Base-by-base conservation (phyloP, 371 early-diverging fungal species). In the Mortierella sp. region DNA sequence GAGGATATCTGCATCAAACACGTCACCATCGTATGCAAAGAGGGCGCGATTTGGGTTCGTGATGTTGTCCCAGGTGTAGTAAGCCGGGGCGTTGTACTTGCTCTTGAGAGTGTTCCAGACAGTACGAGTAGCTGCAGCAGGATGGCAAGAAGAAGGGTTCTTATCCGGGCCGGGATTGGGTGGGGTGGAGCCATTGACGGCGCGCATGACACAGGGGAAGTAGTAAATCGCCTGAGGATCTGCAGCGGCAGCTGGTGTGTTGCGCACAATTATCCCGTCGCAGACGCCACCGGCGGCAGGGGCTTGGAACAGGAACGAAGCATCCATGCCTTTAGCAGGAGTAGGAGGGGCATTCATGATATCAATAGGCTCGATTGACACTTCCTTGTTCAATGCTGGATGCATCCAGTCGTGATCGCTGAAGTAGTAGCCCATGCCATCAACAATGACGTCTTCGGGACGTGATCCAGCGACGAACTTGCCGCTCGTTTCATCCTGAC, bases 1-100 rank as follows among this genome's bases (percentile, higher is more conserved):
- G 55, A 73, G 67, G 21, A 83, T 77, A 39, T 63, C 67, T 49
- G 88, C 71, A 60, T 90, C 90, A 53, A 89, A 80, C 55, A 94
- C 91, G 47, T 85, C 89, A 71, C 94, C 91, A 65, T 94, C 94
- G 67, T 86, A 94, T 6, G 94, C 91, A n/a, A 91, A 85, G 40
- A 86, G 73, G 50, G 80, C 80, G 17, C 73, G 67, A 10, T 84
- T 79, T 9, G 65, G 39, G 51, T 81, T 67, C 3, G 66, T 69
- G 51, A 92, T 82, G 60, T 92, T 91, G n/a, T 76, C 67, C 93
- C 93, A 94, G 27, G 83, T 85, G 69, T 91, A 94, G 71, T 90
- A 91, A 16, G 87, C 80, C 21, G 88, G 83, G 37, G 91, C 83
- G 5, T 86, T 79, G 62, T 67, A 73, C 9, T 44, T 46, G 47